A percentile compares a stretch with the other conserved stretches of the same genome.
These are phyloP conservation scores for Acrasis kona DNA, from an alignment of 78 protist genomes.

Conservation along the genomic window DNA sequence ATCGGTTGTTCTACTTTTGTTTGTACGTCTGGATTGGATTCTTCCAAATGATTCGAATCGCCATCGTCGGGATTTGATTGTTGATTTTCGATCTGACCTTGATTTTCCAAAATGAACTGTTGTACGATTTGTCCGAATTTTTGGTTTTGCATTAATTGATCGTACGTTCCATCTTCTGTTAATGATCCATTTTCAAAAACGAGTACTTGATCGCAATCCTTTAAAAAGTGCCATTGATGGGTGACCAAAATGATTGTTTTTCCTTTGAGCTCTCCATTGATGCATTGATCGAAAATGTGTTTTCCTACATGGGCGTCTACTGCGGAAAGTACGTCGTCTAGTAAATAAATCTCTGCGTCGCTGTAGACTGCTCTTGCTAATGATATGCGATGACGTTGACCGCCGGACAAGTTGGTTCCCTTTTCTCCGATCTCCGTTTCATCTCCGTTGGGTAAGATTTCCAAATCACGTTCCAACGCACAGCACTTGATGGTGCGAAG, in stretches of 20 bases:
- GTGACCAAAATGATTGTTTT: constrained; percentile 42
- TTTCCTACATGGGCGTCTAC: constrained; percentile 64
- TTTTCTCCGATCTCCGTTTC: constrained; percentile 62
- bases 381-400: constrained; percentile 40
- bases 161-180: constrained; percentile 42
- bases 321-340: constrained; percentile 76
- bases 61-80: too few species aligned
- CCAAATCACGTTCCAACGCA: constrained; percentile 39
- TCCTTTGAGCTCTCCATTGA: not conserved
- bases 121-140: too few species aligned
- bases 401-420: constrained; percentile 69
- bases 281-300: constrained; percentile 9
- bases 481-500: constrained; percentile 6
- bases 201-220: constrained; percentile 19
- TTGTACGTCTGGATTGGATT: too few species aligned
- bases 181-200: constrained; percentile 57
- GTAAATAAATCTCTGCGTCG: constrained; percentile 26
- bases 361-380: constrained; percentile 90
- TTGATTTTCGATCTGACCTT: too few species aligned
- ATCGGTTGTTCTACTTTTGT: too few species aligned
- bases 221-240: constrained; percentile 42
- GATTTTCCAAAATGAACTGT: too few species aligned
- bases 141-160: constrained; percentile 5
- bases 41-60: too few species aligned
- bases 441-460: constrained; percentile 30